These are phyloP conservation scores for Candida ortonii DNA, from an alignment of 805 yeast genomes.

Conservation along the genomic window DNA sequence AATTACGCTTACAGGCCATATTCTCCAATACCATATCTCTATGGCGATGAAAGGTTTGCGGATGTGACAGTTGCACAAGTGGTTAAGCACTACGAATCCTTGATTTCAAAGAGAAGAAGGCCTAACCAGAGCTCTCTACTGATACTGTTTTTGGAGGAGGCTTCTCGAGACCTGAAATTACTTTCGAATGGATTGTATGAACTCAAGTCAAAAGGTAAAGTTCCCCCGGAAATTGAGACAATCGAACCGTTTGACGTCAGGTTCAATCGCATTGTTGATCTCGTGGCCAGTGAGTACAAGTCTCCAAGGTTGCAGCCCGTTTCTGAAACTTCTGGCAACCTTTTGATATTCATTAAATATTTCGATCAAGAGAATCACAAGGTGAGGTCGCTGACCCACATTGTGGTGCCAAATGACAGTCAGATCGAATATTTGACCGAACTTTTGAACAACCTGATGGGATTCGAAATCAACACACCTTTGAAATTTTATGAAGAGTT, in stretches of 20 bases:
- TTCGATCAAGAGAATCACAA: constrained; percentile 45
- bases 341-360: constrained; percentile 27
- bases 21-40: constrained; percentile 32
- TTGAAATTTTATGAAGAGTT: constrained; percentile 58
- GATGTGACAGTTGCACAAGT: constrained; percentile 50
- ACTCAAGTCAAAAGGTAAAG: constrained; percentile 7
- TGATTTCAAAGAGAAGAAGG: constrained; percentile 32
- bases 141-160: constrained; percentile 67
- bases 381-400: constrained; percentile 66
- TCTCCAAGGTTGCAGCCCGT: constrained; percentile 23
- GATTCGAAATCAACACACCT: constrained; percentile 33
- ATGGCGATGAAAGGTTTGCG: constrained; percentile 24
- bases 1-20: constrained; percentile 71
- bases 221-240: constrained; percentile 6
- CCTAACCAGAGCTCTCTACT: constrained; percentile 42
- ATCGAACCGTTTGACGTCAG: constrained; percentile 10
- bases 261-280: constrained; percentile 8
- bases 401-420: constrained; percentile 48
- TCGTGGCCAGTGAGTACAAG: constrained; percentile 15
- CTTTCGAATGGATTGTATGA: constrained; percentile 27
- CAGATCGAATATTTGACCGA: constrained; percentile 40
- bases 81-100: constrained; percentile 36
- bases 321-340: constrained; percentile 23
- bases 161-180: constrained; percentile 37
- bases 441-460: constrained; percentile 40